Evolutionary conservation across 768 basidiomycete genomes (phyloP).

Genomic region (Inosperma sp.): DNA sequence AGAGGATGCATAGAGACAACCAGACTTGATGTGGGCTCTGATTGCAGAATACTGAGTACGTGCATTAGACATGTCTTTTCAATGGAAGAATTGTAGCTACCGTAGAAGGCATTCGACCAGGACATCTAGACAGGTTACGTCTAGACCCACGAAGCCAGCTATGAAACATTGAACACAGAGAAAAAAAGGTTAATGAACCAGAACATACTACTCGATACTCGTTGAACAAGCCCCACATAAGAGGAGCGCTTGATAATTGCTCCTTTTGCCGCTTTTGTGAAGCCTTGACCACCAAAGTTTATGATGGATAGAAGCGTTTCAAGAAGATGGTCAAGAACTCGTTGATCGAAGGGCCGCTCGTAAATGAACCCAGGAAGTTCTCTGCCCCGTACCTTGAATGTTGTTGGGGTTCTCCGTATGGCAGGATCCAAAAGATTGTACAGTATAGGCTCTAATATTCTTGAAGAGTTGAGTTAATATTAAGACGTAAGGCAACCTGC

Average conservation of each 20-base stretch:
- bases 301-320: conserved; percentile 74
- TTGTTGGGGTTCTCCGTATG: conserved; percentile 48
- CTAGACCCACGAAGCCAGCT: conserved; percentile 43
- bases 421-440: conserved; percentile 70
- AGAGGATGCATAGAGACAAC: conserved; percentile 50
- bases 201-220: conserved; percentile 55
- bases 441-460: conserved; percentile 87
- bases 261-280: conserved; percentile 67
- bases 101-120: conserved; percentile 68
- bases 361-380: conserved; percentile 68
- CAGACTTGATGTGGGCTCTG: conserved; percentile 59
- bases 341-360: conserved; percentile 72
- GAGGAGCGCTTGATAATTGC: conserved; percentile 61
- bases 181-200: conserved; percentile 2
- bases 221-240: conserved; percentile 55
- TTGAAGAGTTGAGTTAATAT: conserved; percentile 27
- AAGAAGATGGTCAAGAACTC: conserved; percentile 64
- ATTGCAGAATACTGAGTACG: conserved; percentile 60
- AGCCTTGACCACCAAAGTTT: conserved; percentile 86
- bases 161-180: conserved; percentile 7
- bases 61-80: not conserved
- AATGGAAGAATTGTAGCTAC: conserved; percentile 36
- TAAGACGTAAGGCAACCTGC: not conserved
- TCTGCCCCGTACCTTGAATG: conserved; percentile 53
- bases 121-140: conserved; percentile 71